Base-by-base conservation (phyloP, 768 basidiomycete genomes). In the Leccinum disarticulatum region DNA sequence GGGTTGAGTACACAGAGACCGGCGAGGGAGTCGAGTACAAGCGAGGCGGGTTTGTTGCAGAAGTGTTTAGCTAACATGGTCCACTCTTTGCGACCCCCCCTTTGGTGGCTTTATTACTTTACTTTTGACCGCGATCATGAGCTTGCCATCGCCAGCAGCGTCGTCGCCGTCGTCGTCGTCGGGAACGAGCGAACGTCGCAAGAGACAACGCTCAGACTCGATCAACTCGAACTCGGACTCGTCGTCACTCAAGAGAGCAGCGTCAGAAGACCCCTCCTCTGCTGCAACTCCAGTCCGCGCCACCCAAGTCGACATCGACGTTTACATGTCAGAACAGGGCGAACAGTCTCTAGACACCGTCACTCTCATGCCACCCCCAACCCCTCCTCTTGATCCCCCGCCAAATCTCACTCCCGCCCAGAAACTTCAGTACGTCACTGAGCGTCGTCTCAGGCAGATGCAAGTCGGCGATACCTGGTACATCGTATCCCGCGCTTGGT, bases 221-320 rank as follows among this genome's bases (percentile, higher is more conserved):
- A 88, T 87, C 46, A n/a, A 41, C n/a, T 41, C 41, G n/a, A n/a
- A 41, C 41, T 90, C 90, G 50, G 83, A 85, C 59, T 83, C 82
- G 28, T 86, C 88, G 27, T 93, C 90, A 30, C 78, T 86, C 61
- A 95, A 95, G 78, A 87, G 93, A 63, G 82, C 90, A 19, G 84
- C 83, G 57, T 90, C 91, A 25, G 88, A 91, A 70, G 85, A 81
- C 53, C 80, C 81, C 60, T 73, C 76, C 60, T 73, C 76, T 59
- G 41, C 41, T 43, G 79, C 83, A 61, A 72, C 75, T 69, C 61
- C 66, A 25, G 46, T 65, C 35, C 63, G 74, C 43, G 73, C 74
- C 68, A 72, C 76, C 59, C 41, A 43, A n/a, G 9, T 43, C n/a
- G 88, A 87, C 59, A 84, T 90, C 73, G 90, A 93, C 75, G 69